Percentiles rank a stretch among this genome's conserved stretches.
Evolutionary conservation across 177 flowering plant genomes (phyloP).

Genomic region (Vitis hybrid): DNA sequence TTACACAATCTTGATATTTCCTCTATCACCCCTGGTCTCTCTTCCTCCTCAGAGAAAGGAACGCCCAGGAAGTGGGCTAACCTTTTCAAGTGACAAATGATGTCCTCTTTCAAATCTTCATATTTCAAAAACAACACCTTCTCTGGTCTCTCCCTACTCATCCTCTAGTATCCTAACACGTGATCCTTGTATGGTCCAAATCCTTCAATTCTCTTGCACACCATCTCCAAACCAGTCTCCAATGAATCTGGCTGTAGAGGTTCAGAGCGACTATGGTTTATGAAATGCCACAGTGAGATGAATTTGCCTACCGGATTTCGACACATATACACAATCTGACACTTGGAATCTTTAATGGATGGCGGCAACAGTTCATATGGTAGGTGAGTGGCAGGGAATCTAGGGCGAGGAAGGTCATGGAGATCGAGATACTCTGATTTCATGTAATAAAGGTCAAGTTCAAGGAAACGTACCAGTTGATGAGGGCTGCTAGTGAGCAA

Average conservation of each 20-base stretch:
- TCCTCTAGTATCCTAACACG: constrained; percentile 5
- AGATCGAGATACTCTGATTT: background rate
- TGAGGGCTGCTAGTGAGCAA: constrained; percentile 2
- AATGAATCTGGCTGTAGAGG: background rate
- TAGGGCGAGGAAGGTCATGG: background rate
- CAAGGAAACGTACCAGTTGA: background rate
- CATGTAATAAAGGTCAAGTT: background rate
- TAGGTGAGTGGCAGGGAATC: constrained; percentile 13
- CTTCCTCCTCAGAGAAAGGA: constrained; percentile 23
- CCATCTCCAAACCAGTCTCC: constrained; percentile 10
- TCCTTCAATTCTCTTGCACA: background rate
- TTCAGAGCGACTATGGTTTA: background rate
- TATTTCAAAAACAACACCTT: constrained; percentile 19
- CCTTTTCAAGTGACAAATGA: background rate
- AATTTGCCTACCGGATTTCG: constrained; percentile 14
- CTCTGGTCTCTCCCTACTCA: constrained; percentile 11
- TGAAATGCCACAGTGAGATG: background rate
- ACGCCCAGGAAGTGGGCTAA: constrained; percentile 21
- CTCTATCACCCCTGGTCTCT: constrained; percentile 14
- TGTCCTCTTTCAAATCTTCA: constrained; percentile 21
- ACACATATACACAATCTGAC: constrained; percentile 13
- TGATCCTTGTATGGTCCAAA: constrained; percentile 15
- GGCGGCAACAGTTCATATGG: background rate
- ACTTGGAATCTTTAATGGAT: background rate
- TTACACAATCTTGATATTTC: constrained; percentile 26